Conservation (phyloP, 306 rosid species). For the Rosa lucieae region DNA sequence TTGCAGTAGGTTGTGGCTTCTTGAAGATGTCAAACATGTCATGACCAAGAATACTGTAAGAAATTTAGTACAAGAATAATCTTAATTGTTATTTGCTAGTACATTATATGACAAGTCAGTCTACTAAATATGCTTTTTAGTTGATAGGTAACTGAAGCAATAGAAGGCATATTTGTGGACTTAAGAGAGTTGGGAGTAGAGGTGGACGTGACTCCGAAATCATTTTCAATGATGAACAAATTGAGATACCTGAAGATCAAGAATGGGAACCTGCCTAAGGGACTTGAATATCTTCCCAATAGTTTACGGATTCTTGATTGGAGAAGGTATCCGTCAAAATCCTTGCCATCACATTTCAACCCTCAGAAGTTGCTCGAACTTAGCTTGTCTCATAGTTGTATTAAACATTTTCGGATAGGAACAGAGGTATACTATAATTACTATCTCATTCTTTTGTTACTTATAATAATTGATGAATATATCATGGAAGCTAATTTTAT, state of each 20-base stretch:
- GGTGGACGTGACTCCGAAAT: too few species aligned
- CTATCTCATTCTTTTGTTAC: too few species aligned
- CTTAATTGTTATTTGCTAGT: neutral
- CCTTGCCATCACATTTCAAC: too few species aligned
- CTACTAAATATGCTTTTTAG: neutral
- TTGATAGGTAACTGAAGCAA: constrained; percentile 1
- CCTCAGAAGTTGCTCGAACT: too few species aligned
- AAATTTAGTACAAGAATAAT: neutral
- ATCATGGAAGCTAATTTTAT: too few species aligned
- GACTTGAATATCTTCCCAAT: too few species aligned
- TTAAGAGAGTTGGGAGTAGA: too few species aligned
- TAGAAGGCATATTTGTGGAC: neutral
- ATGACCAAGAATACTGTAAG: constrained; percentile 10
- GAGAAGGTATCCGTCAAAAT: too few species aligned
- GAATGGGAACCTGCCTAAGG: neutral
- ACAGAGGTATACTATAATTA: too few species aligned
- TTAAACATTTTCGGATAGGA: too few species aligned
- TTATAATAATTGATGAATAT: too few species aligned
- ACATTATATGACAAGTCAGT: neutral
- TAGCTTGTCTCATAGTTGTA: neutral
- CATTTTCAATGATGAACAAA: neutral
- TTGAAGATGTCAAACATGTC: constrained; percentile 10
- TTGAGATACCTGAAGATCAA: neutral
- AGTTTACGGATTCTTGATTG: too few species aligned
- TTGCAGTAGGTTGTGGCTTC: constrained; percentile 19